These are phyloP conservation scores for Ulmus americana DNA, from an alignment of 331 rosid species.

Conservation along the genomic window DNA sequence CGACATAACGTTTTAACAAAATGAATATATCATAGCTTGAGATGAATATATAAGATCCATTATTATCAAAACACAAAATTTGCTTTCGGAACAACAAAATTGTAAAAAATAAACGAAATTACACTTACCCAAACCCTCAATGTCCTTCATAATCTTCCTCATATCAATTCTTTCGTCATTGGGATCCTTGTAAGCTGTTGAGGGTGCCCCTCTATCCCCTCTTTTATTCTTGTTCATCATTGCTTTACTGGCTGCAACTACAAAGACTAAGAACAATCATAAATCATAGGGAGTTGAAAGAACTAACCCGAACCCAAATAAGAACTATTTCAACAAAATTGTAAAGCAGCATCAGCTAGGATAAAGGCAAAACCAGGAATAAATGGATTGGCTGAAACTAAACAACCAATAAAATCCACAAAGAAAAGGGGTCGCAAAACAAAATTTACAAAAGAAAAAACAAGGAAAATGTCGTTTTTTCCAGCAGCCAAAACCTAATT, in stretches of 20 bases:
- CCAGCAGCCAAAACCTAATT: too few species aligned
- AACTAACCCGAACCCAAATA: too few species aligned
- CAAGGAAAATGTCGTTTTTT: too few species aligned
- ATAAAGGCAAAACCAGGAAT: too few species aligned
- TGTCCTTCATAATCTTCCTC: conserved; percentile 50
- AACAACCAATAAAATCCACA: too few species aligned
- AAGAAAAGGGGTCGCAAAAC: too few species aligned
- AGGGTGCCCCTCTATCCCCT: conserved; percentile 15
- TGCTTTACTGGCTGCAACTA: background rate
- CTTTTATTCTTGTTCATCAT: conserved; percentile 20
- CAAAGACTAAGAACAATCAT: background rate
- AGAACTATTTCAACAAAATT: too few species aligned
- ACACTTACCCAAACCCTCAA: conserved; percentile 43
- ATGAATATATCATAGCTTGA: background rate
- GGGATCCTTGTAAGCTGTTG: conserved; percentile 14
- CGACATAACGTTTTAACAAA: background rate
- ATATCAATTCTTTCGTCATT: conserved; percentile 35
- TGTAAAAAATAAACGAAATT: conserved; percentile 2
- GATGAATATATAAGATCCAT: background rate
- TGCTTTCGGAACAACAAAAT: background rate
- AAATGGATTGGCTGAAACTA: too few species aligned
- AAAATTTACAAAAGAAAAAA: too few species aligned
- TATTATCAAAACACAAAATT: background rate
- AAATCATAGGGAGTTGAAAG: too few species aligned
- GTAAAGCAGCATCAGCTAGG: too few species aligned